Base-by-base conservation (phyloP, 164 flowering plant genomes). In the Liquidambar formosana region DNA sequence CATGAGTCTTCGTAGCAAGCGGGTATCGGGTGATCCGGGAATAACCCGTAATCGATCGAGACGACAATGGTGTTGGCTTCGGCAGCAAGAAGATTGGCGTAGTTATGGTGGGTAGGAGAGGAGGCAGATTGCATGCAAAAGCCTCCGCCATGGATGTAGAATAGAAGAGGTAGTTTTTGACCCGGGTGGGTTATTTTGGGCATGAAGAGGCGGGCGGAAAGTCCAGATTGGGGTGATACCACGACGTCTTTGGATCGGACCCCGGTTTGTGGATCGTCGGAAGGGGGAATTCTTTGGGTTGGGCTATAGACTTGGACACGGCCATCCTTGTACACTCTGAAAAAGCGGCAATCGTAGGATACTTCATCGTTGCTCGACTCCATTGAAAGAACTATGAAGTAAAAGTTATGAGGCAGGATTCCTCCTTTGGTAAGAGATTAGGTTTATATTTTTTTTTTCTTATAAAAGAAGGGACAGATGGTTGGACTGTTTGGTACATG, bases 171-270 rank as follows among this genome's bases (percentile, higher is more conserved):
- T 1, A 47, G 49, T 15, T 67, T 78, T 8, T 57, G 44, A 15
- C 51, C 9, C 8, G 67, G 70, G 65, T 23, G 16, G 27, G 43
- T 5, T 57, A 38, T 22, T 1, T 72, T 53, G 45, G 81, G 89
- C 19, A 85, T 66, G 77, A 72, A 84, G 16, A 82, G 53, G 4
- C 86, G 75, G 25, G 81, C 79, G 0, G 81, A 62, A 1, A 82
- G 51, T 51, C 68, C 73, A 11, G 75, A 13, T 18, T 79, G 68
- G 0, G 72, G 48, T 8, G 68, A 52, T 51, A 77, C 38, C 44
- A 66, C 18, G 0, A 80, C 67, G 64, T 86, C 87, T 57, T 74
- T 79, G 63, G 81, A 78, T 26, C 61, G 69, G 46, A 80, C 76
- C 0, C 71, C 76, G 28, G 77, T 61, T 0, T 11, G 23, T 12